Conservation (phyloP, 768 basidiomycete genomes). For the Mycena belliarum region DNA sequence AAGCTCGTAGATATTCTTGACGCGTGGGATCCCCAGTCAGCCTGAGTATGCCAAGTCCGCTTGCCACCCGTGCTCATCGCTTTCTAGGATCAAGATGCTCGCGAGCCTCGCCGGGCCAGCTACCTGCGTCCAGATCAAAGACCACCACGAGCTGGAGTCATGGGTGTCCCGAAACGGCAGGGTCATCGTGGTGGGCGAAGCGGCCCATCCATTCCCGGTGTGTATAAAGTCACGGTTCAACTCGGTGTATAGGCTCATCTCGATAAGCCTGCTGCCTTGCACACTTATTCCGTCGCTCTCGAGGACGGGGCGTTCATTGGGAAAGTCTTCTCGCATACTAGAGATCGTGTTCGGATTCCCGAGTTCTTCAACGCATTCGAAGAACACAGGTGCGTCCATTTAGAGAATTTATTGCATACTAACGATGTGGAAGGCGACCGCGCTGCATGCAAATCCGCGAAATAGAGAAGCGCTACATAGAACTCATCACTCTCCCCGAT, state of each 20-base stretch:
- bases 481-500: slow-evolving; percentile 2
- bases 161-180: slow-evolving; percentile 14
- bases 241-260: not conserved
- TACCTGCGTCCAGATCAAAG: slow-evolving; percentile 3
- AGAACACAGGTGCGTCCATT: slow-evolving; percentile 8
- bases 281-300: slow-evolving; percentile 7
- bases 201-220: slow-evolving; percentile 17
- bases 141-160: slow-evolving; percentile 5
- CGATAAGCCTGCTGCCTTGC: not conserved
- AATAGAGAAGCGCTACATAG: not conserved
- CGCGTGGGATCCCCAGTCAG: slow-evolving; percentile 1
- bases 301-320: slow-evolving; percentile 18
- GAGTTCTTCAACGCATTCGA: slow-evolving; percentile 13
- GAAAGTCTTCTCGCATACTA: slow-evolving; percentile 16
- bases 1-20: slow-evolving; percentile 1
- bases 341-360: not conserved
- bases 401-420: not conserved
- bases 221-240: not conserved
- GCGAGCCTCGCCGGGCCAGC: slow-evolving; percentile 2
- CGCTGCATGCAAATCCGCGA: slow-evolving; percentile 2
- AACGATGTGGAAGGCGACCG: not conserved
- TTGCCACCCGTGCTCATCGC: not conserved
- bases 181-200: slow-evolving; percentile 8
- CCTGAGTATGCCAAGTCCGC: not conserved
- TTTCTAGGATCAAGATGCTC: slow-evolving; percentile 1